These are phyloP conservation scores for Rubus parviflorus DNA, from an alignment of 306 rosid genomes.

Conservation along the genomic window DNA sequence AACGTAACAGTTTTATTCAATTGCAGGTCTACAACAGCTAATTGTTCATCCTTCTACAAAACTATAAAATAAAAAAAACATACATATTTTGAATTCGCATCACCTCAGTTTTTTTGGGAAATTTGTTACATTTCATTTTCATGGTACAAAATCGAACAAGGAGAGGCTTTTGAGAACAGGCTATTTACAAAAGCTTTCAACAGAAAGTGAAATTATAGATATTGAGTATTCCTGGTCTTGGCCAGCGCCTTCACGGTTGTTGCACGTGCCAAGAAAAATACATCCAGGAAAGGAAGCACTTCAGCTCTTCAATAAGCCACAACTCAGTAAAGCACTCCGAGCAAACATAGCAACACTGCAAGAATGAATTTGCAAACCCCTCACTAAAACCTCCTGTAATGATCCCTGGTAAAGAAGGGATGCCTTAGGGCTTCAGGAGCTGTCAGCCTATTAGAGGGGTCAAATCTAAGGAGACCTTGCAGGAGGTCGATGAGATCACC, in stretches of 20 bases:
- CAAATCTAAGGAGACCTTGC: slow-evolving; percentile 75
- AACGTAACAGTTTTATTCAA: neutral
- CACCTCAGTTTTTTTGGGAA: neutral
- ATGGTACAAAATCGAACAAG: slow-evolving; percentile 18
- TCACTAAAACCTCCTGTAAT: slow-evolving; percentile 45
- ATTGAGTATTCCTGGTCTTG: slow-evolving; percentile 18
- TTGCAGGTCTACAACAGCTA: neutral
- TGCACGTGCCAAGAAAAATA: slow-evolving; percentile 14
- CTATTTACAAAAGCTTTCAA: slow-evolving; percentile 23
- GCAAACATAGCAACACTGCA: neutral
- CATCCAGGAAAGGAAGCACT: neutral
- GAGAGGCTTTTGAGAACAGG: slow-evolving; percentile 5
- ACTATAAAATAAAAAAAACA: neutral
- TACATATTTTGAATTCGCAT: neutral
- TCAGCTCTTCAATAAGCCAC: neutral
- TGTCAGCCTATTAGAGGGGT: slow-evolving; percentile 61
- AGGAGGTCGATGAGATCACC: slow-evolving; percentile 81
- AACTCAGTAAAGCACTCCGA: slow-evolving; percentile 2
- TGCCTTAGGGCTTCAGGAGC: slow-evolving; percentile 73
- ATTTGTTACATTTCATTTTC: slow-evolving; percentile 7
- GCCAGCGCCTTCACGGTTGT: slow-evolving; percentile 5
- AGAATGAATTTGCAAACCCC: neutral
- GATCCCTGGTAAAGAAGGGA: slow-evolving; percentile 67
- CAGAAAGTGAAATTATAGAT: neutral
- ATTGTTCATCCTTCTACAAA: neutral